phyloP scores from a whole-genome alignment of 2,329 filamentous ascomycete genomes.

The Hymenoscyphus repandus region DNA sequence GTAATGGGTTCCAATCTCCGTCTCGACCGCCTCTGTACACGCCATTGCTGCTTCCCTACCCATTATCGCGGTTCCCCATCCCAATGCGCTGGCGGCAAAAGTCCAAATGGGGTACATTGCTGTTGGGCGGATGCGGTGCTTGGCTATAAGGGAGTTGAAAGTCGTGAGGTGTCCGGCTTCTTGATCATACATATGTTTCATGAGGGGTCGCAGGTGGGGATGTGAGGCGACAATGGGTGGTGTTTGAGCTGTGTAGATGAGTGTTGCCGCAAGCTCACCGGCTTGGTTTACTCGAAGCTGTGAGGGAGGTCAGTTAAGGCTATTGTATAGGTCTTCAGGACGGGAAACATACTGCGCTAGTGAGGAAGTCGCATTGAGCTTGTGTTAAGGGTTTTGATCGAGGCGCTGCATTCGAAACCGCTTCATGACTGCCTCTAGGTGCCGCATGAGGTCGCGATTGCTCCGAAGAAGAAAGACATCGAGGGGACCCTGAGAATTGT shows the following conservation, averaged over 20 bases:
- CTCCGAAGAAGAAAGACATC: neutral
- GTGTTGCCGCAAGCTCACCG: slow-evolving; percentile 90
- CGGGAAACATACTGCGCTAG: slow-evolving; percentile 56
- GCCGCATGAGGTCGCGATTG: slow-evolving; percentile 21
- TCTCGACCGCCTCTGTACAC: slow-evolving; percentile 97
- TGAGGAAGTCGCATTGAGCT: slow-evolving; percentile 69
- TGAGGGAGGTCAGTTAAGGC: neutral
- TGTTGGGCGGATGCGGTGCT: slow-evolving; percentile 86
- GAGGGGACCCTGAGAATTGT: slow-evolving; percentile 19
- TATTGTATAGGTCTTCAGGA: neutral
- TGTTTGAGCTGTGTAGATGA: slow-evolving; percentile 89
- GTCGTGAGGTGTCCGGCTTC: slow-evolving; percentile 81
- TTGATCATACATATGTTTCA: slow-evolving; percentile 98
- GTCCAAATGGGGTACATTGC: slow-evolving; percentile 91
- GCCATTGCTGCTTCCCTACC: slow-evolving; percentile 96
- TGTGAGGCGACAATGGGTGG: slow-evolving; percentile 74
- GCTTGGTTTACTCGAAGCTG: slow-evolving; percentile 94
- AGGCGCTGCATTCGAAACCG: slow-evolving; percentile 14
- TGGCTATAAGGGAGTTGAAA: slow-evolving; percentile 78
- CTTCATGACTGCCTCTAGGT: slow-evolving; percentile 32
- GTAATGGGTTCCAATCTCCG: slow-evolving; percentile 94
- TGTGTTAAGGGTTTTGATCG: slow-evolving; percentile 50
- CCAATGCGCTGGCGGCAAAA: slow-evolving; percentile 70
- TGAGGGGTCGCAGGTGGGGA: slow-evolving; percentile 81
- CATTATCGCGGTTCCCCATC: slow-evolving; percentile 85